Percentiles rank a stretch among this genome's conserved stretches.
Evolutionary conservation across 495 filamentous ascomycete genomes (phyloP).

Genomic region (Cenococcum geophilum): DNA sequence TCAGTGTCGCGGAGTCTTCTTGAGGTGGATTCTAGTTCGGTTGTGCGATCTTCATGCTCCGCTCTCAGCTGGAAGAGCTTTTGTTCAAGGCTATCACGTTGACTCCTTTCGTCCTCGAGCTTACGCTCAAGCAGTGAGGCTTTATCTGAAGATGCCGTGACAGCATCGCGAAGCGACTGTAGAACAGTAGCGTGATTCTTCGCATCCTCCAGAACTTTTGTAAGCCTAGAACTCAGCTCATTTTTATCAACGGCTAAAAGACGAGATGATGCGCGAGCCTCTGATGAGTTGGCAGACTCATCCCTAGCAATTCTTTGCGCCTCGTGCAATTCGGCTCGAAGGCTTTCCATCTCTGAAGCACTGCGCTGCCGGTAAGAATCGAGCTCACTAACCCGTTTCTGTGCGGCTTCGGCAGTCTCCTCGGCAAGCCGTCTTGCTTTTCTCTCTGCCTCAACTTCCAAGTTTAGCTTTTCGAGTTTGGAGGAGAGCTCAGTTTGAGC

Average conservation of each 20-base stretch:
- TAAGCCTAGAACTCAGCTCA: constrained; percentile 64
- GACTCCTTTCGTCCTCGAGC: constrained; percentile 73
- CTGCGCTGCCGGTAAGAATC: constrained; percentile 76
- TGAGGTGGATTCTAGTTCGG: constrained; percentile 69
- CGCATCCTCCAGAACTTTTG: constrained; percentile 58
- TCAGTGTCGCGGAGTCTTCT: constrained; percentile 78
- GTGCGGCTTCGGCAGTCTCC: constrained; percentile 74
- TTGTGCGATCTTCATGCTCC: constrained; percentile 76
- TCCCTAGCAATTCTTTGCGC: constrained; percentile 68
- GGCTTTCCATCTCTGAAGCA: constrained; percentile 71
- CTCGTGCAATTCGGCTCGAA: constrained; percentile 78
- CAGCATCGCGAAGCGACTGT: constrained; percentile 66
- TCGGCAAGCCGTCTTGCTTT: constrained; percentile 77
- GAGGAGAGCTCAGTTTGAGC: constrained; percentile 68
- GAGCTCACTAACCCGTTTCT: constrained; percentile 74
- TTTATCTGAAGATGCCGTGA: constrained; percentile 71
- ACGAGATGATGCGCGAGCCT: constrained; percentile 66
- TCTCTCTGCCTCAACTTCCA: constrained; percentile 73
- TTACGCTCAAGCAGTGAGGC: constrained; percentile 69
- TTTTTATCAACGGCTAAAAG: constrained; percentile 77
- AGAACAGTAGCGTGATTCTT: constrained; percentile 70
- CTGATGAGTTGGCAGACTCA: constrained; percentile 64
- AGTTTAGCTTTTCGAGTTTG: constrained; percentile 57
- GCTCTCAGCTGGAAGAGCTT: constrained; percentile 72
- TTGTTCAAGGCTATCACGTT: constrained; percentile 68